A percentile compares a stretch with the other conserved stretches of the same genome.
Conservation (phyloP, 768 basidiomycete genomes). For the Lentinula aciculospora region DNA sequence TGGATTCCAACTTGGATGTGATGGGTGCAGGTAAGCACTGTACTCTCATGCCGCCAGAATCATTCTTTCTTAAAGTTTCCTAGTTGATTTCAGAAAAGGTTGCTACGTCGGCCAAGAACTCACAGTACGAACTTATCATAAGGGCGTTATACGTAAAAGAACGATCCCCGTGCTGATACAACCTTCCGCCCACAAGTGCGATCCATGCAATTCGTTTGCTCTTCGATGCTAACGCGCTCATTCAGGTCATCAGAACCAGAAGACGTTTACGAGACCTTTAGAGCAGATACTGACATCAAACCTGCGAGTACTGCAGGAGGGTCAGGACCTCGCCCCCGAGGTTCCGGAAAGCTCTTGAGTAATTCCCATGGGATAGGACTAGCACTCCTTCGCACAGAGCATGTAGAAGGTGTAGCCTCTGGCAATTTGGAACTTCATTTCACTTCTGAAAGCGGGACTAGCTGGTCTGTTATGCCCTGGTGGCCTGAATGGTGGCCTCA, state of each 20-base stretch:
- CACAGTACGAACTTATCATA: slow-evolving; percentile 95
- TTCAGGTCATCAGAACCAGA: background rate
- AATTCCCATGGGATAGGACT: slow-evolving; percentile 59
- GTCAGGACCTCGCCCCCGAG: slow-evolving; percentile 54
- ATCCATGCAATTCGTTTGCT: slow-evolving; percentile 5
- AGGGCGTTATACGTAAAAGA: slow-evolving; percentile 85
- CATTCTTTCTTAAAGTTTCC: slow-evolving; percentile 5
- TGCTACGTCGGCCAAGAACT: slow-evolving; percentile 98
- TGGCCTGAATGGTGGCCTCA: slow-evolving; percentile 65
- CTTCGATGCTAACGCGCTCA: background rate
- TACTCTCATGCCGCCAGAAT: slow-evolving; percentile 7
- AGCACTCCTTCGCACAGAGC: slow-evolving; percentile 77
- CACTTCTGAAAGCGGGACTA: slow-evolving; percentile 24
- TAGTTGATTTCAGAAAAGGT: slow-evolving; percentile 94
- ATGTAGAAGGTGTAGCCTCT: slow-evolving; percentile 49
- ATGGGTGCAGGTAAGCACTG: slow-evolving; percentile 82
- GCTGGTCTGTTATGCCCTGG: slow-evolving; percentile 51
- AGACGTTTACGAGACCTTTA: slow-evolving; percentile 13
- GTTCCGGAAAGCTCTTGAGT: slow-evolving; percentile 70
- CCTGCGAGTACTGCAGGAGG: slow-evolving; percentile 21
- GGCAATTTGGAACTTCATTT: slow-evolving; percentile 40
- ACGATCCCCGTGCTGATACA: slow-evolving; percentile 75
- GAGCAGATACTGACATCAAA: slow-evolving; percentile 33
- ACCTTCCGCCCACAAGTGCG: slow-evolving; percentile 9
- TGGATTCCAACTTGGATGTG: slow-evolving; percentile 91